Percentiles rank a stretch among this genome's conserved stretches.
Conservation (phyloP, 129 eudicot species). For the Flaveria trinervia region DNA sequence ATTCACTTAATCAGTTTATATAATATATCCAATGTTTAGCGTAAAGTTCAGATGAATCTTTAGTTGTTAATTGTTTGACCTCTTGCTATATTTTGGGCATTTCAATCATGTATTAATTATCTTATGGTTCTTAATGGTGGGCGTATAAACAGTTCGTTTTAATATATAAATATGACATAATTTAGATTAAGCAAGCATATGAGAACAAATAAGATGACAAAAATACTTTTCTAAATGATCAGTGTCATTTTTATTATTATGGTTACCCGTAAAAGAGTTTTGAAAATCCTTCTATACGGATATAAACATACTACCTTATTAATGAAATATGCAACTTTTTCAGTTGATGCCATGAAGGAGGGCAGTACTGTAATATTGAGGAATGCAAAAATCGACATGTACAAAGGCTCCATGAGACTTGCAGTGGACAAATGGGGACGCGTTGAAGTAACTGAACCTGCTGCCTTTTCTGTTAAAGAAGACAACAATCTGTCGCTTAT, state of each 20-base stretch:
- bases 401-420: slow-evolving; percentile 78
- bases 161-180: neutral
- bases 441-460: slow-evolving; percentile 51
- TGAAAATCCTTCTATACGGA: neutral
- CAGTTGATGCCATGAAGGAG: slow-evolving; percentile 66
- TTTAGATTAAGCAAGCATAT: neutral
- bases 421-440: slow-evolving; percentile 77
- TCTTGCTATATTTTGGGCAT: slow-evolving; percentile 17
- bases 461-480: slow-evolving; percentile 58
- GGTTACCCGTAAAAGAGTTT: neutral
- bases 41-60: neutral
- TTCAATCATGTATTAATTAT: neutral
- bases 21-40: neutral
- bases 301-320: neutral
- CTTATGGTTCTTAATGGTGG: slow-evolving; percentile 11
- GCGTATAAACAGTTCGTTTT: neutral
- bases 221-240: neutral
- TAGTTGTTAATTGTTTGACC: neutral
- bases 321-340: slow-evolving; percentile 1
- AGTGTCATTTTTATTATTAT: neutral
- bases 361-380: slow-evolving; percentile 53
- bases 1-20: slow-evolving; percentile 4
- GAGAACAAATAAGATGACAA: neutral
- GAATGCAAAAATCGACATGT: slow-evolving; percentile 66
- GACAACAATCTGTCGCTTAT: slow-evolving; percentile 66